Evolutionary conservation across 768 basidiomycete genomes (phyloP).

Genomic region (Cystofilobasidium macerans): DNA sequence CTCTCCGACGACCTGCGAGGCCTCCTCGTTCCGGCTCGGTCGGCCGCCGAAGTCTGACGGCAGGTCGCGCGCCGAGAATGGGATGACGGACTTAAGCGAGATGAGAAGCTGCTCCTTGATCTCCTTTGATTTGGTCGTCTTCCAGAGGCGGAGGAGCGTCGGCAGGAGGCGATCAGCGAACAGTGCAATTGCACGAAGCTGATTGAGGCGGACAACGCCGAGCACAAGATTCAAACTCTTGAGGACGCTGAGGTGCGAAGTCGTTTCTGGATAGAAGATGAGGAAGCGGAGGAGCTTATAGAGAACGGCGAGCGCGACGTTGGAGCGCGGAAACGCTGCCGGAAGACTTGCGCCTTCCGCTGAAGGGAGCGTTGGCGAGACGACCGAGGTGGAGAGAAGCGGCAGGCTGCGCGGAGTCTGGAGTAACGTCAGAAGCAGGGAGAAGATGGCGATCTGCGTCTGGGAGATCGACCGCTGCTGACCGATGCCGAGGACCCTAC

Average conservation of each 20-base stretch:
- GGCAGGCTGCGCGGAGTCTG: slow-evolving; percentile 49
- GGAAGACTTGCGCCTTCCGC: slow-evolving; percentile 7
- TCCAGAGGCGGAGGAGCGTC: slow-evolving; percentile 59
- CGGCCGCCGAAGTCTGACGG: neutral
- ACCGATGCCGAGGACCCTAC: neutral
- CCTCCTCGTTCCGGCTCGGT: neutral
- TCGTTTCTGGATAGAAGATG: slow-evolving; percentile 60
- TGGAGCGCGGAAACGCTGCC: slow-evolving; percentile 19
- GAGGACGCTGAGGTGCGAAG: slow-evolving; percentile 66
- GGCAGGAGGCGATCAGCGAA: slow-evolving; percentile 59
- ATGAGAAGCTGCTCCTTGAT: slow-evolving; percentile 70
- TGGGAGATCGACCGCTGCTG: slow-evolving; percentile 31
- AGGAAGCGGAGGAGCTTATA: slow-evolving; percentile 54
- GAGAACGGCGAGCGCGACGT: slow-evolving; percentile 44
- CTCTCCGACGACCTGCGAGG: neutral
- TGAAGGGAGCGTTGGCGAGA: slow-evolving; percentile 38
- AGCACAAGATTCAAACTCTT: slow-evolving; percentile 57
- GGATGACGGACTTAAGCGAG: slow-evolving; percentile 60
- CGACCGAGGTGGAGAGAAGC: slow-evolving; percentile 52
- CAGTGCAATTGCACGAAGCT: slow-evolving; percentile 47
- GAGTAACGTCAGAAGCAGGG: slow-evolving; percentile 39
- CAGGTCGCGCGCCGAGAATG: slow-evolving; percentile 45
- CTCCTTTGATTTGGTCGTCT: slow-evolving; percentile 54
- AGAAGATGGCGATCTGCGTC: slow-evolving; percentile 63
- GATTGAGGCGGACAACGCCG: slow-evolving; percentile 67